These are phyloP conservation scores for Agaricus blazei DNA, from an alignment of 768 basidiomycete species.

Conservation along the genomic window DNA sequence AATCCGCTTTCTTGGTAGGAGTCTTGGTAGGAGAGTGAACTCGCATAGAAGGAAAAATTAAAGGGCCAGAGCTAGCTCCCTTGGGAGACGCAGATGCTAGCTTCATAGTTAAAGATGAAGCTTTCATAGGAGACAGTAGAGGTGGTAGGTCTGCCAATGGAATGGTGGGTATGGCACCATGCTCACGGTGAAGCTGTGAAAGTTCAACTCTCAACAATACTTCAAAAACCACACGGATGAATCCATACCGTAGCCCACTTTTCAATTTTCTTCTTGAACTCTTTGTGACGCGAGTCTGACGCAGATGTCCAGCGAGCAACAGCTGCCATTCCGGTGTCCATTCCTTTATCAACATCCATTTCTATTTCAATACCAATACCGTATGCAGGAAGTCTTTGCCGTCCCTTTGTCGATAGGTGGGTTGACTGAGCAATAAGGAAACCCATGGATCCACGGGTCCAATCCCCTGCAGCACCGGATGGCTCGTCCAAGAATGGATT, in stretches of 20 bases:
- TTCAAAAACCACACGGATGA: background rate
- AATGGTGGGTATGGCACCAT: conserved; percentile 43
- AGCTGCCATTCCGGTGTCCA: conserved; percentile 82
- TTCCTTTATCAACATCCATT: conserved; percentile 76
- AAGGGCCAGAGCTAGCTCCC: conserved; percentile 21
- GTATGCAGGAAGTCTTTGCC: conserved; percentile 72
- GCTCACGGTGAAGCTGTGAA: conserved; percentile 46
- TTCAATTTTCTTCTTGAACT: conserved; percentile 55
- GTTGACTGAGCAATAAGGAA: conserved; percentile 68
- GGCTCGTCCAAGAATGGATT: conserved; percentile 63
- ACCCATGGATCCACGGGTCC: conserved; percentile 80
- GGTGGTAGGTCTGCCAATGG: conserved; percentile 65
- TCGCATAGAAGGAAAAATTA: background rate
- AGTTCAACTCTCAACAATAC: background rate
- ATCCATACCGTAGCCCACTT: conserved; percentile 59
- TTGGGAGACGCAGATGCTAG: conserved; percentile 76
- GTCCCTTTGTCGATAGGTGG: conserved; percentile 61
- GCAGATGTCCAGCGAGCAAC: conserved; percentile 84
- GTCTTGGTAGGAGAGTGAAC: conserved; percentile 35
- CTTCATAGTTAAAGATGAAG: conserved; percentile 64
- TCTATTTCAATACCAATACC: conserved; percentile 87
- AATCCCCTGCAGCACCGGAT: conserved; percentile 47
- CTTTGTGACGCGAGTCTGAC: conserved; percentile 52
- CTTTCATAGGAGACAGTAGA: conserved; percentile 45
- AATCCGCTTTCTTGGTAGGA: conserved; percentile 29